Percentiles rank a stretch among this genome's conserved stretches.
Evolutionary conservation across 805 yeast species (phyloP).

Genomic region (Wickerhamiella hasegawae): DNA sequence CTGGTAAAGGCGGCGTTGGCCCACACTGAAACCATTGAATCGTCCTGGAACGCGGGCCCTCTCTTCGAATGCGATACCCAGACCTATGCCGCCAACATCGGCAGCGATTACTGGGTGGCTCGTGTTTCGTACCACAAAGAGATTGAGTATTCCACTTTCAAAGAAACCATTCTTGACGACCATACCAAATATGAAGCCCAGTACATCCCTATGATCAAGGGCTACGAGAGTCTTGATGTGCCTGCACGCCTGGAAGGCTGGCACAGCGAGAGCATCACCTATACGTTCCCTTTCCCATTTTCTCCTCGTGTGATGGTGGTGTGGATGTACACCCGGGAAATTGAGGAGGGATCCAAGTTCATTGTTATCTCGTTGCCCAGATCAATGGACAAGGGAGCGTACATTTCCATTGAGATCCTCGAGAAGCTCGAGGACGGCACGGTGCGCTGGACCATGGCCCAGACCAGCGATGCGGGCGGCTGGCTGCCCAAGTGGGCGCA

Average conservation of each 20-base stretch:
- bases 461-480: conserved; percentile 26
- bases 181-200: conserved; percentile 26
- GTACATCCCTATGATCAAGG: conserved; percentile 22
- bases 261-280: conserved; percentile 17
- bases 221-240: conserved; percentile 14
- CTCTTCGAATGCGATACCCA: neutral
- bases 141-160: conserved; percentile 18
- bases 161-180: conserved; percentile 18
- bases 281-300: conserved; percentile 23
- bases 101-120: conserved; percentile 24
- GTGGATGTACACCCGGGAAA: conserved; percentile 20
- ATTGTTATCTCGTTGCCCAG: conserved; percentile 23
- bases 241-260: conserved; percentile 12
- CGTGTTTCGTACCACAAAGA: conserved; percentile 21
- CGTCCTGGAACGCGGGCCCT: neutral
- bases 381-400: conserved; percentile 16
- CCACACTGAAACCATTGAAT: neutral
- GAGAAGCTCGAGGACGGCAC: conserved; percentile 10
- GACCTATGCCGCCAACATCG: neutral
- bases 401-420: conserved; percentile 24
- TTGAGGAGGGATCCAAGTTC: conserved; percentile 19
- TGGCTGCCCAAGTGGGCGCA: conserved; percentile 25
- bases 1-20: neutral
- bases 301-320: conserved; percentile 22
- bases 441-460: conserved; percentile 27